These are phyloP conservation scores for Middelhovenomyces tepae DNA, from an alignment of 805 yeast genomes.

Conservation along the genomic window DNA sequence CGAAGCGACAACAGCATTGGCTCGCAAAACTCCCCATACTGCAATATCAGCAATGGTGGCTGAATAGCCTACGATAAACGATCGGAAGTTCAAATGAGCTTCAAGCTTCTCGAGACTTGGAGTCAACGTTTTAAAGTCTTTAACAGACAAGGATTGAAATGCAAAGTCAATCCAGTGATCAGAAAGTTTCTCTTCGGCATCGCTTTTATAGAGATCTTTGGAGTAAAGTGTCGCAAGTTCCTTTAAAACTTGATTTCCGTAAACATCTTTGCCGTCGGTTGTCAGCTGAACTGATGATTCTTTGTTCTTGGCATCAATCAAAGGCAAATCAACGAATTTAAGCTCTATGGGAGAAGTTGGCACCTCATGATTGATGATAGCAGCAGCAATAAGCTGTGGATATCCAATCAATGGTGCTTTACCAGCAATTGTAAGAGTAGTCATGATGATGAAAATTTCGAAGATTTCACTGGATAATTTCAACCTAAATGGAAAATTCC, in stretches of 20 bases:
- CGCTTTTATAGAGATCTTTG: conserved; percentile 25
- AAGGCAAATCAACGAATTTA: conserved; percentile 66
- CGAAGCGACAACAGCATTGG: conserved; percentile 89
- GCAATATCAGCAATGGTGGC: conserved; percentile 74
- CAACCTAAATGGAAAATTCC: too few species aligned
- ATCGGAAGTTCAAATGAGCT: conserved; percentile 72
- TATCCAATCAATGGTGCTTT: conserved; percentile 82
- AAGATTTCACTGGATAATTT: too few species aligned
- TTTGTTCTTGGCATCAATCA: conserved; percentile 36
- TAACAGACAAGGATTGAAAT: conserved; percentile 56
- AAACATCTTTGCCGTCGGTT: conserved; percentile 33
- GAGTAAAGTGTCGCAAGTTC: conserved; percentile 48
- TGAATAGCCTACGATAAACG: conserved; percentile 63
- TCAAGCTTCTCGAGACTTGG: conserved; percentile 73
- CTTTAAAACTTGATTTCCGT: conserved; percentile 36
- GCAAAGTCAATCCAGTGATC: conserved; percentile 60
- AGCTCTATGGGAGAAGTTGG: conserved; percentile 41
- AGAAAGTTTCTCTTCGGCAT: conserved; percentile 23
- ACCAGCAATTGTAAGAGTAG: conserved; percentile 71
- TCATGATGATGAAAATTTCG: too few species aligned
- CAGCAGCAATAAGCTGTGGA: conserved; percentile 68
- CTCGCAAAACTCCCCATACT: conserved; percentile 88
- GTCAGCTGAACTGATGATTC: conserved; percentile 39
- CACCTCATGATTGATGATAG: conserved; percentile 49
- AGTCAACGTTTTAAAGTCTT: conserved; percentile 82